These are phyloP conservation scores for Neurospora discreta DNA, from an alignment of 495 filamentous ascomycete species.

Conservation along the genomic window DNA sequence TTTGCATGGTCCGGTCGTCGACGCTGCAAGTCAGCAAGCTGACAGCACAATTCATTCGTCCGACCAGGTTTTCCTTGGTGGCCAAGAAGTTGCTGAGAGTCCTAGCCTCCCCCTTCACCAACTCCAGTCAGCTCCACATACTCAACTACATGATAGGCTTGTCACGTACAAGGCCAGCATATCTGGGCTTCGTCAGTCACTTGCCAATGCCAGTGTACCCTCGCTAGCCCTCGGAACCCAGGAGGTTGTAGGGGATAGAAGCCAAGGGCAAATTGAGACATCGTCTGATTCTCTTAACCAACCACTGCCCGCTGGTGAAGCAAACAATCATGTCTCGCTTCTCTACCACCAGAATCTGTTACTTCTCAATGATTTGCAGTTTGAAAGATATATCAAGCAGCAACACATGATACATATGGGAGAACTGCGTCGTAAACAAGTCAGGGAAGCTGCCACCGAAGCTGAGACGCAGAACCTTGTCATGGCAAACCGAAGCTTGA, in stretches of 20 bases:
- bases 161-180: constrained; percentile 39
- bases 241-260: constrained; percentile 22
- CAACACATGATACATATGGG: constrained; percentile 68
- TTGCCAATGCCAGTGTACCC: constrained; percentile 38
- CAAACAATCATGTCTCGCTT: constrained; percentile 38
- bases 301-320: neutral
- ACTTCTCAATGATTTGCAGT: constrained; percentile 63
- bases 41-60: neutral
- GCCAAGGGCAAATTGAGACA: constrained; percentile 9
- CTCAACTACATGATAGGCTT: constrained; percentile 44
- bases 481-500: constrained; percentile 59
- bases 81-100: constrained; percentile 32
- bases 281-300: constrained; percentile 4
- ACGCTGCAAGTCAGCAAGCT: neutral
- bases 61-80: neutral
- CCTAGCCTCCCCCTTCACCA: constrained; percentile 43
- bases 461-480: constrained; percentile 67
- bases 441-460: constrained; percentile 56
- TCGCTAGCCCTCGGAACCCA: constrained; percentile 35
- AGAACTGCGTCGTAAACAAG: constrained; percentile 53
- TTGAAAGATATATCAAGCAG: constrained; percentile 64
- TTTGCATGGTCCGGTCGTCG: neutral
- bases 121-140: constrained; percentile 31
- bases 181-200: constrained; percentile 39
- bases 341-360: constrained; percentile 56